Evolutionary conservation across 2,329 filamentous ascomycete genomes (phyloP).

Genomic region (Alternaria tenuissima): DNA sequence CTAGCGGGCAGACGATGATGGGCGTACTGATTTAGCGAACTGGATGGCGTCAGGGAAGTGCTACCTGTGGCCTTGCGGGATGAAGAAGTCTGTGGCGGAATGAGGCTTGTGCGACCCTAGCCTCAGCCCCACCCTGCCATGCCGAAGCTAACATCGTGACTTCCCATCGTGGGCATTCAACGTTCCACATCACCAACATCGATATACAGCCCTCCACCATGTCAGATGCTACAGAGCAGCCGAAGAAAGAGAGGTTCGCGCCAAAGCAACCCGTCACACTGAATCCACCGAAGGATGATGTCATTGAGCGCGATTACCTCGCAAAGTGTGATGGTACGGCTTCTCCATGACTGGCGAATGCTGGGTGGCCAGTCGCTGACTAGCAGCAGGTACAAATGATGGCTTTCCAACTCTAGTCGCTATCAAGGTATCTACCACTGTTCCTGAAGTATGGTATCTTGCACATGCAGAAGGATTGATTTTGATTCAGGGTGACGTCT

Average conservation of each 20-base stretch:
- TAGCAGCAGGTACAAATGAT: constrained; percentile 67
- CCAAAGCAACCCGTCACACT: constrained; percentile 80
- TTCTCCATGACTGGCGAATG: not conserved
- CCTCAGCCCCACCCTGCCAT: constrained; percentile 25
- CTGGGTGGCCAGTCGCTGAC: constrained; percentile 3
- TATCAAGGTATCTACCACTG: constrained; percentile 58
- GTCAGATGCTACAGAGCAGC: constrained; percentile 44
- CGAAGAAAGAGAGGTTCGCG: constrained; percentile 69
- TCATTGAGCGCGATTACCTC: constrained; percentile 81
- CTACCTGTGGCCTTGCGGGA: not conserved
- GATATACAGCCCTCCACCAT: constrained; percentile 28
- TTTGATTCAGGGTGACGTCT: constrained; percentile 78
- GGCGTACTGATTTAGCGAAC: not conserved
- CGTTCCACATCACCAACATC: constrained; percentile 9
- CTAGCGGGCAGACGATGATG: not conserved
- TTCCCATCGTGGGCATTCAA: constrained; percentile 9
- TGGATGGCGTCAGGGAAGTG: not conserved
- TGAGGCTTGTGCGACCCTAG: constrained; percentile 12
- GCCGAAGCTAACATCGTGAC: constrained; percentile 22
- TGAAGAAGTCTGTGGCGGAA: constrained; percentile 2
- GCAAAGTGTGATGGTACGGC: constrained; percentile 80
- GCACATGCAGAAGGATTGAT: constrained; percentile 13
- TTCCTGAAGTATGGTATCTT: not conserved
- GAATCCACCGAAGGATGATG: constrained; percentile 84
- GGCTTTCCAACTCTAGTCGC: constrained; percentile 67